Percentiles rank a stretch among this genome's conserved stretches.
Conservation (phyloP, 306 rosid genomes). For the Sesbania bispinosa region DNA sequence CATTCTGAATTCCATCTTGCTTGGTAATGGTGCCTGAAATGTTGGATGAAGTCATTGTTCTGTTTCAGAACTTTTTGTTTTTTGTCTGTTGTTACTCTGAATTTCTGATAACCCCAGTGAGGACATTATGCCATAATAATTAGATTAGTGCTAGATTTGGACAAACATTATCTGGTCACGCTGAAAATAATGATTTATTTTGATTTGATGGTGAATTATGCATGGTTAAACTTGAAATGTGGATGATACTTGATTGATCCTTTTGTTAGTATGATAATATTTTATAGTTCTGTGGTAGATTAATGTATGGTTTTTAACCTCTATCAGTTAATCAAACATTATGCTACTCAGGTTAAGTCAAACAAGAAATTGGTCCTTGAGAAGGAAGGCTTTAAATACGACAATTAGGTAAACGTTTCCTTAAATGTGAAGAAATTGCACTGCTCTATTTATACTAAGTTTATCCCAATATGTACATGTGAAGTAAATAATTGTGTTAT, state of each 20-base stretch:
- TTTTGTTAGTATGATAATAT: neutral
- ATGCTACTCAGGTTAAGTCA: too few species aligned
- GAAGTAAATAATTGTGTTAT: too few species aligned
- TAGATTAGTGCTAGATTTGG: neutral
- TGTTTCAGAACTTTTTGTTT: neutral
- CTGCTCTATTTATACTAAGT: too few species aligned
- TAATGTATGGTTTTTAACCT: neutral
- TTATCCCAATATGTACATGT: too few species aligned
- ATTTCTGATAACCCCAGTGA: neutral
- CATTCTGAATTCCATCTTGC: conserved; percentile 39
- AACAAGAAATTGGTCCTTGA: too few species aligned
- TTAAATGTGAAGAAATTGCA: too few species aligned
- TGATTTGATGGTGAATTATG: neutral
- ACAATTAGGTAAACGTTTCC: too few species aligned
- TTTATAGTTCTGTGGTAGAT: neutral
- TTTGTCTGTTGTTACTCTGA: neutral
- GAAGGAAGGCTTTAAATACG: too few species aligned
- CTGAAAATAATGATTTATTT: neutral
- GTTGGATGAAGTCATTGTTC: neutral
- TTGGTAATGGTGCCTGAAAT: neutral
- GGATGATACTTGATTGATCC: neutral
- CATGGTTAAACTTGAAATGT: neutral
- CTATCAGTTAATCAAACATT: too few species aligned
- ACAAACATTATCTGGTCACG: neutral
- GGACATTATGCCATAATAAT: neutral